Percentiles rank a stretch among this genome's conserved stretches.
These are phyloP conservation scores for Podosphaera aphanis DNA, from an alignment of 2,329 filamentous ascomycete genomes.

Conservation along the genomic window DNA sequence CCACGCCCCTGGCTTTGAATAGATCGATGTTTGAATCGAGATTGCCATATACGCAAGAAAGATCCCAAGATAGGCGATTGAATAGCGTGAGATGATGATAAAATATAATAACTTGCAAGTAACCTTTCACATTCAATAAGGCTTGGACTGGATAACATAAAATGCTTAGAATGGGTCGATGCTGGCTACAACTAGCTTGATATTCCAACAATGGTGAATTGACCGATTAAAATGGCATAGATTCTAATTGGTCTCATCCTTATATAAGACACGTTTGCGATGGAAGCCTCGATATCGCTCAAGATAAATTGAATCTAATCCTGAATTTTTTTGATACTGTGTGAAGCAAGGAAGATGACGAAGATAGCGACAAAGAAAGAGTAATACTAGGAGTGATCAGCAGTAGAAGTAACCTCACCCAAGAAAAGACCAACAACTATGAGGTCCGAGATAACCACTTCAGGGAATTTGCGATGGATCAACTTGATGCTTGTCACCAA, in stretches of 20 bases:
- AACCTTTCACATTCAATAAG: neutral
- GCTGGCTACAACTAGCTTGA: neutral
- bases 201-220: neutral
- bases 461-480: neutral
- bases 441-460: neutral
- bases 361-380: neutral
- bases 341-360: neutral
- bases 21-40: conserved; percentile 13
- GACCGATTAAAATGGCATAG: neutral
- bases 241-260: neutral
- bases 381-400: neutral
- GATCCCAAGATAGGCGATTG: conserved; percentile 8
- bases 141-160: neutral
- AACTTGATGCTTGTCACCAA: neutral
- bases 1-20: conserved; percentile 14
- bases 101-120: neutral
- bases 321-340: neutral
- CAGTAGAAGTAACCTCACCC: neutral
- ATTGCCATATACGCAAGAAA: conserved; percentile 12
- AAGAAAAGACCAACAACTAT: neutral
- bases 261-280: neutral
- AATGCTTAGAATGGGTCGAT: neutral
- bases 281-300: neutral
- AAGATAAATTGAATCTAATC: neutral
- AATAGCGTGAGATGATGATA: conserved; percentile 5